Conservation (phyloP, 306 rosid species). For the Senna siamea region DNA sequence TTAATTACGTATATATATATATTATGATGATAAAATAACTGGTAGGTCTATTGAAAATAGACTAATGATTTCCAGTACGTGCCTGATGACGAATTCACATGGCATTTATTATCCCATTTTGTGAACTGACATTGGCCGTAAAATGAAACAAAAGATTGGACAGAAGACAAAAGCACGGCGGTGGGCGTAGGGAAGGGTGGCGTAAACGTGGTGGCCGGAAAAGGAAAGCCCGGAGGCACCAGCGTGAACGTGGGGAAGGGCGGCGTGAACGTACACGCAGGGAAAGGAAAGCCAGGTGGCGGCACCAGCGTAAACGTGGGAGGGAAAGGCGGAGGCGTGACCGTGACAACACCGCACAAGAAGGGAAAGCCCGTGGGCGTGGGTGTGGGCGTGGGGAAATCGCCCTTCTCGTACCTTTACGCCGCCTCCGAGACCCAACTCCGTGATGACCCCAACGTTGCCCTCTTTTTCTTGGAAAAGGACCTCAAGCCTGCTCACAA, state of each 20-base stretch:
- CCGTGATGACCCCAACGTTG: constrained; percentile 56
- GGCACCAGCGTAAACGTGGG: constrained; percentile 46
- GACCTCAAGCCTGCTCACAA: constrained; percentile 49
- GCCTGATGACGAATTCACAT: no score
- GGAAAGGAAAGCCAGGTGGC: constrained; percentile 55
- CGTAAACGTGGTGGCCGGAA: constrained; percentile 46
- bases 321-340: constrained; percentile 74
- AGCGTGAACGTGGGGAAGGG: constrained; percentile 55
- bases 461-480: constrained; percentile 76
- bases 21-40: no score
- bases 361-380: constrained; percentile 71
- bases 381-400: constrained; percentile 41
- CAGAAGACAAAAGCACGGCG: constrained; percentile 62
- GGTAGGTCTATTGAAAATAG: no score
- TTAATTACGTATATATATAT: no score
- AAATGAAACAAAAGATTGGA: no score
- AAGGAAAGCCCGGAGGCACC: constrained; percentile 52
- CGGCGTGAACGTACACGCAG: constrained; percentile 49
- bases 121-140: no score
- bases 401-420: background rate
- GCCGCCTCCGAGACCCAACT: constrained; percentile 69
- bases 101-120: no score
- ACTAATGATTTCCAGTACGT: no score
- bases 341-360: constrained; percentile 50
- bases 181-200: constrained; percentile 64